Percentiles rank a stretch among this genome's conserved stretches.
Conservation (phyloP, 2,329 filamentous ascomycete genomes). For the Cladosporium sphaerospermum region DNA sequence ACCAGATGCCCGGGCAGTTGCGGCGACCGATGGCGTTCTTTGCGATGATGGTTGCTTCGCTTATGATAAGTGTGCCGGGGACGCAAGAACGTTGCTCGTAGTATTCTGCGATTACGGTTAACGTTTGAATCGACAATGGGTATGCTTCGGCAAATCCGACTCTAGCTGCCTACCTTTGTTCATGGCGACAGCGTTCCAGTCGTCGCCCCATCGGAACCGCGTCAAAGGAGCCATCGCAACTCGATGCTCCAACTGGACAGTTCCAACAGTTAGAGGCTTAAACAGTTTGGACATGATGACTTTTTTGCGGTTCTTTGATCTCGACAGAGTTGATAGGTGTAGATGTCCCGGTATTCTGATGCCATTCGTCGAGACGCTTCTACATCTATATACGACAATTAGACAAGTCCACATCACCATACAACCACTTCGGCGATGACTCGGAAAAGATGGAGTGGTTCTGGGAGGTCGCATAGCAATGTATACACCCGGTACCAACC, state of each 20-base stretch:
- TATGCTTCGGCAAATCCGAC: constrained; percentile 38
- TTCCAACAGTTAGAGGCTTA: constrained; percentile 38
- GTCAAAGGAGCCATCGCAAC: constrained; percentile 54
- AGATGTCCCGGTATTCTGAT: no score
- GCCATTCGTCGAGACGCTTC: no score
- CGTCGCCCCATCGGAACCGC: constrained; percentile 40
- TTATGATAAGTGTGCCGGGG: constrained; percentile 29
- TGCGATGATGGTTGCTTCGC: constrained; percentile 32
- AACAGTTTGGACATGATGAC: constrained; percentile 26
- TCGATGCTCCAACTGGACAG: constrained; percentile 38
- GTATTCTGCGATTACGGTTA: constrained; percentile 24
- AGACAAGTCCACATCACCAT: no score
- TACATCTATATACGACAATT: no score
- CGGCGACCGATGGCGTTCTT: constrained; percentile 23
- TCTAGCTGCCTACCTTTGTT: constrained; percentile 8
- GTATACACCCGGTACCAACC: no score
- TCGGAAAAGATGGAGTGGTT: no score
- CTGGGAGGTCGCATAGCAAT: no score
- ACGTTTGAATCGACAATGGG: constrained; percentile 32
- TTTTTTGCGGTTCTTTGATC: background rate
- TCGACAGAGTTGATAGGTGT: no score
- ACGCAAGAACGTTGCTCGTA: constrained; percentile 27
- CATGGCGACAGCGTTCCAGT: constrained; percentile 19
- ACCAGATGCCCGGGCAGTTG: constrained; percentile 28
- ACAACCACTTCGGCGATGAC: no score